These are phyloP conservation scores for Flaveria bidentis DNA, from an alignment of 129 eudicot genomes.

Conservation along the genomic window DNA sequence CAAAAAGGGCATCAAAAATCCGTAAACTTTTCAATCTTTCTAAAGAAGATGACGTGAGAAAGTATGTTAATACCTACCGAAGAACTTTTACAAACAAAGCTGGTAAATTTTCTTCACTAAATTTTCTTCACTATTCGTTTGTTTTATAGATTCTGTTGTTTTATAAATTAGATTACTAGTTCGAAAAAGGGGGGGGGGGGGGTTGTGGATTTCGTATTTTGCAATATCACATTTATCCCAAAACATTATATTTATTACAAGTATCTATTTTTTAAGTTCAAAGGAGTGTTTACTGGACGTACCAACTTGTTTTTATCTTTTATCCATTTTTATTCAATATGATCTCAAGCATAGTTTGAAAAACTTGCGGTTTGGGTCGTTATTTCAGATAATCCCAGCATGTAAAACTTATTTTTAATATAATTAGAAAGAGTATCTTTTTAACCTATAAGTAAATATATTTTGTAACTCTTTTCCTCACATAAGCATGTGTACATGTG, in stretches of 20 bases:
- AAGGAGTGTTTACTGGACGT: background rate
- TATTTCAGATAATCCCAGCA: background rate
- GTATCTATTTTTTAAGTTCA: too few relatives aligned
- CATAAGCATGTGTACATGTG: too few relatives aligned
- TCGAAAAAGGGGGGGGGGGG: too few relatives aligned
- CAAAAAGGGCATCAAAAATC: conserved; percentile 75
- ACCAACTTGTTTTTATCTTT: too few relatives aligned
- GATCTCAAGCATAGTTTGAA: background rate
- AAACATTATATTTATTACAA: too few relatives aligned
- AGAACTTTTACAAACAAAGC: conserved; percentile 59
- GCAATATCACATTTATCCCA: background rate
- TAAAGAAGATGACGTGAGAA: conserved; percentile 70
- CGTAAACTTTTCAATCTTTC: conserved; percentile 67
- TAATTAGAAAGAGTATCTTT: too few relatives aligned
- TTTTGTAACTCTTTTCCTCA: too few relatives aligned
- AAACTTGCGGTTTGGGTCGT: background rate
- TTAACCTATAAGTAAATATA: too few relatives aligned
- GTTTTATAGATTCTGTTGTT: too few relatives aligned
- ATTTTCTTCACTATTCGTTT: background rate
- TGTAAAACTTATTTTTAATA: background rate
- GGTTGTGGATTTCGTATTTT: too few relatives aligned
- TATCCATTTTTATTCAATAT: background rate
- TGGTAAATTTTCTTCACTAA: conserved; percentile 44
- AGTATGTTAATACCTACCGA: conserved; percentile 74
- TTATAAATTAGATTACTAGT: too few relatives aligned